Conservation (phyloP, 225 moss, liverwort and hornwort species). For the Marchantia polymorpha region DNA sequence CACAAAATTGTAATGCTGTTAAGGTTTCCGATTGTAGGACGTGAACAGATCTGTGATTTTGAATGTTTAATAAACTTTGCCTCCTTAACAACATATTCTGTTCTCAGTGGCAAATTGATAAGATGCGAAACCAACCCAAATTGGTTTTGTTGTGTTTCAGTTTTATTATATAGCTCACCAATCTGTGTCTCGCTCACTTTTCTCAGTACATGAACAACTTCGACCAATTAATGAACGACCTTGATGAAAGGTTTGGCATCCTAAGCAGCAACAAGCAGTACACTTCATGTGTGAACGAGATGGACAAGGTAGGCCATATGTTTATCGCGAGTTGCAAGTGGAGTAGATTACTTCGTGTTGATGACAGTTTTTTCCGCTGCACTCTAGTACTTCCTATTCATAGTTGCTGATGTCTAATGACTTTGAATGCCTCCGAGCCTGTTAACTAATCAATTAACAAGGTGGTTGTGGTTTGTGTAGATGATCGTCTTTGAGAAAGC, state of each 20-base stretch:
- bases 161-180: not conserved
- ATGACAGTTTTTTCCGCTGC: too few relatives aligned
- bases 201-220: constrained; percentile 84
- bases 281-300: constrained; percentile 68
- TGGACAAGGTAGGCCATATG: constrained; percentile 55
- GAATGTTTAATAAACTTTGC: too few relatives aligned
- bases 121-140: too few relatives aligned
- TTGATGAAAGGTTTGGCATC: constrained; percentile 70
- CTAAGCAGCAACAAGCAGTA: constrained; percentile 73
- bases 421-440: not conserved
- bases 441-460: not conserved
- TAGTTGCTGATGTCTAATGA: not conserved
- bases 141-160: too few relatives aligned
- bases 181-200: not conserved
- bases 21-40: too few relatives aligned
- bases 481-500: constrained; percentile 84
- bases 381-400: too few relatives aligned
- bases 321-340: not conserved
- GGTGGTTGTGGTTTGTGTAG: constrained; percentile 41
- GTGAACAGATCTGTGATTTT: too few relatives aligned
- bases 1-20: too few relatives aligned
- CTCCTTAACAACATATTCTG: too few relatives aligned
- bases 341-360: not conserved
- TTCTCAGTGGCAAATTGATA: too few relatives aligned
- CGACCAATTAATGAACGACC: constrained; percentile 75